Evolutionary conservation across 2,329 filamentous ascomycete genomes (phyloP), one percentile per base, ranked within the genome.

Genomic region (Colletotrichum ledebouriae): DNA sequence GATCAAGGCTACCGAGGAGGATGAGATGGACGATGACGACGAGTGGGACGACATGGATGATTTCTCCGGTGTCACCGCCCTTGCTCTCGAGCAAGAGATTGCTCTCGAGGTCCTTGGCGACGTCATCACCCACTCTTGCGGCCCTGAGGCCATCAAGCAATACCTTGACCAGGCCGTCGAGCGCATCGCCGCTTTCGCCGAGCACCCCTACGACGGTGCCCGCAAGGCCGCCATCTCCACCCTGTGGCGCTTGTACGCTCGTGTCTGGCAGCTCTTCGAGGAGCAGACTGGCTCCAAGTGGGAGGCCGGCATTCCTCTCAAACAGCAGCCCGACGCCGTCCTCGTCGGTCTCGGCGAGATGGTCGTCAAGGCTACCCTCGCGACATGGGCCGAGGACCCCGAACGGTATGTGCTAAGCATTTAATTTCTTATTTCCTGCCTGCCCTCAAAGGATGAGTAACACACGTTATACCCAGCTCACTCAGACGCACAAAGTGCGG

Each of bases 401-500:
- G 96, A 99, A 81, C 90, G 94, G 94, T 98, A 92, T 78, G 95
- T 94, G 34, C 61, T 3, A 17, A 17, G 17, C 17, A 20, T 39
- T 59, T 63, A 25, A 69, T 59, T 63, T 65, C 66, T 71, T 67
- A 70, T 12, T 64, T 71, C 67, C 63, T 29, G 6, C 46, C 39
- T 47, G 63, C 69, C 76, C 78, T 77, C 15, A 82, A 76, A 90
- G 94, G 94, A 98, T 98, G 94, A 97, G 82, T 85, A 88, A 85
- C 81, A 84, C 89, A 90, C 93, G 93, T 94, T 94, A 95, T 88
- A 95, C 95, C 94, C 94, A 98, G 94, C 94, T 98, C 95, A 98
- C 94, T 97, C 93, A 93, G 92, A 98, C 91, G 90, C 93, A 87
- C 84, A 83, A 87, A 84, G 83, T 89, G 92, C 89, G 89, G 83